Evolutionary conservation across 306 rosid genomes (phyloP).

Genomic region (Acacia crassicarpa): DNA sequence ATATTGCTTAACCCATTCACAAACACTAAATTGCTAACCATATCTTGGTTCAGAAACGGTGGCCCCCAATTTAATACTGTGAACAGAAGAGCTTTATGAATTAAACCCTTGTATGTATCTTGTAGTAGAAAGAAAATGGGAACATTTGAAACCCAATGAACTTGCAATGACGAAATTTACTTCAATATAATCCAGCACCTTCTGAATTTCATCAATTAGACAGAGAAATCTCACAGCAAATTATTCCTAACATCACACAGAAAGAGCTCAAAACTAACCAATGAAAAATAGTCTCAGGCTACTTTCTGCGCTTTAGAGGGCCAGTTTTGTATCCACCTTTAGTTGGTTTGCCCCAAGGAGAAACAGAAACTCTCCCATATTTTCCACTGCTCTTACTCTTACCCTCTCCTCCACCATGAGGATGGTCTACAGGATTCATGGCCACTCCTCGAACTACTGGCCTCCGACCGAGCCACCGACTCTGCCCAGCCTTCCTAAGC

Average conservation of each 20-base stretch:
- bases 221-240: constrained; percentile 7
- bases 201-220: constrained; percentile 10
- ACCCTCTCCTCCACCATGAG: constrained; percentile 94
- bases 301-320: constrained; percentile 64
- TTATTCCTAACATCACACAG: constrained; percentile 24
- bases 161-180: not conserved
- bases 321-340: constrained; percentile 86
- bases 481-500: constrained; percentile 86
- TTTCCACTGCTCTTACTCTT: constrained; percentile 73
- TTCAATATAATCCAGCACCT: constrained; percentile 25
- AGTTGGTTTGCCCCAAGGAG: constrained; percentile 88
- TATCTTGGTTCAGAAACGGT: not conserved
- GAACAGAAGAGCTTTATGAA: not conserved
- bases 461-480: constrained; percentile 75
- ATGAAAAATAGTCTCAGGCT: constrained; percentile 6
- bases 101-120: not conserved
- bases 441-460: constrained; percentile 88
- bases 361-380: constrained; percentile 52
- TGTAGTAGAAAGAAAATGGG: constrained; percentile 4
- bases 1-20: no score
- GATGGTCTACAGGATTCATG: constrained; percentile 87
- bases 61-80: not conserved
- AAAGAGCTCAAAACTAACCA: constrained; percentile 21
- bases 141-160: not conserved
- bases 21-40: not conserved